Conservation (phyloP, 1,284 basidiomycete species). For the Cutaneotrichosporon sp. region DNA sequence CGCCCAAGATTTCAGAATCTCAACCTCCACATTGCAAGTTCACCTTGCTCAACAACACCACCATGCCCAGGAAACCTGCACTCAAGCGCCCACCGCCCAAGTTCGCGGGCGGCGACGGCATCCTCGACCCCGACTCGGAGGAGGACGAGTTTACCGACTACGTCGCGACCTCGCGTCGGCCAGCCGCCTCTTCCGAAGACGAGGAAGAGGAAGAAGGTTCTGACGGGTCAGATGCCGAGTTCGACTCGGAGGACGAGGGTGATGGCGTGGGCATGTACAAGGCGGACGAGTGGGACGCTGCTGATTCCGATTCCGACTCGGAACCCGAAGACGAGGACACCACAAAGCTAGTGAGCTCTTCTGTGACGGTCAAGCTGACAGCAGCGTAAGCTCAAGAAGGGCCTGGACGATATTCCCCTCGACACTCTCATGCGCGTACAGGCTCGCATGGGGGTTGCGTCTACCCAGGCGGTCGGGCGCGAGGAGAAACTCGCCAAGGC, state of each 20-base stretch:
- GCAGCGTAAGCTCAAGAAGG: constrained; percentile 20
- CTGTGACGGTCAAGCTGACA: not conserved
- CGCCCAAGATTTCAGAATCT: constrained; percentile 9
- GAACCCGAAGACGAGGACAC: constrained; percentile 17
- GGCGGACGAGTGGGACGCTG: constrained; percentile 49
- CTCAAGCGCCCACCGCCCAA: constrained; percentile 16
- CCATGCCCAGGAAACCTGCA: constrained; percentile 32
- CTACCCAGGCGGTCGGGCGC: constrained; percentile 12
- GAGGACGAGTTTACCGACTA: constrained; percentile 45
- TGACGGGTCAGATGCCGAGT: constrained; percentile 39
- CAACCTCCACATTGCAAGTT: constrained; percentile 2
- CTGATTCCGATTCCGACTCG: constrained; percentile 24
- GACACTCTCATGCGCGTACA: constrained; percentile 54
- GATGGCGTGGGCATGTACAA: constrained; percentile 45
- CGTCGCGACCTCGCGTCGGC: constrained; percentile 27
- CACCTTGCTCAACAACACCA: constrained; percentile 17
- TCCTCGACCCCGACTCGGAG: constrained; percentile 47
- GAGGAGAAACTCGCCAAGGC: constrained; percentile 33
- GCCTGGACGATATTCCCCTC: constrained; percentile 35
- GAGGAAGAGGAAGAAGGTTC: constrained; percentile 49
- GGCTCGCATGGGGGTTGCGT: constrained; percentile 28
- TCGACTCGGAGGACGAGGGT: constrained; percentile 41
- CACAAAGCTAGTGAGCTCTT: not conserved
- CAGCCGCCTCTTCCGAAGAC: constrained; percentile 53
- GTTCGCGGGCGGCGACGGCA: constrained; percentile 29